Percentiles rank a stretch among this genome's conserved stretches.
Conservation (phyloP, 768 basidiomycete species). For the Aureoboletus auriporus region DNA sequence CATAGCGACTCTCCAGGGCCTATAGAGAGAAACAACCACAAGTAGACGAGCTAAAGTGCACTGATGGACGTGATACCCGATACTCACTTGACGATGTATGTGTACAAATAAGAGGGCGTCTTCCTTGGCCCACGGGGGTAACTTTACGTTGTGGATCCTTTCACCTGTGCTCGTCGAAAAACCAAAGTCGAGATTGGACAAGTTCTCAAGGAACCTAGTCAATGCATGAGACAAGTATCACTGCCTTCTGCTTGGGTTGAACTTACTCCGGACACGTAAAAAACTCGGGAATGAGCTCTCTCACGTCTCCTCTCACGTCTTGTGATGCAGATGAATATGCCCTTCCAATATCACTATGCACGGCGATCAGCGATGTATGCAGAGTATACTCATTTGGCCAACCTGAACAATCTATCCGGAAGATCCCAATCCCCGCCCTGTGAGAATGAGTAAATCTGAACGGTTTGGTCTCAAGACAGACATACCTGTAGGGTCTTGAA, state of each 20-base stretch:
- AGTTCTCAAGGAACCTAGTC: constrained; percentile 79
- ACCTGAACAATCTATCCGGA: constrained; percentile 83
- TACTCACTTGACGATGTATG: constrained; percentile 66
- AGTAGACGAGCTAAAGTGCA: not conserved
- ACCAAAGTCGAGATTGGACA: constrained; percentile 76
- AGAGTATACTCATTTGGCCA: constrained; percentile 3
- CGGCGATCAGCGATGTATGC: constrained; percentile 6
- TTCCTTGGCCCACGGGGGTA: constrained; percentile 86
- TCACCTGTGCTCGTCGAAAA: constrained; percentile 68
- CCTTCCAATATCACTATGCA: constrained; percentile 63
- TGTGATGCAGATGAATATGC: constrained; percentile 81
- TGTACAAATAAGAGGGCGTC: constrained; percentile 82
- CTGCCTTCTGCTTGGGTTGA: not conserved
- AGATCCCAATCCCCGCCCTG: constrained; percentile 95
- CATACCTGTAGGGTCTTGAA: constrained; percentile 80
- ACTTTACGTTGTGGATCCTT: constrained; percentile 79
- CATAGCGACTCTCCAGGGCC: constrained; percentile 86
- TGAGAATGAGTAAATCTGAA: not conserved
- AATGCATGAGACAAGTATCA: not conserved
- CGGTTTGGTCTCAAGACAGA: not conserved
- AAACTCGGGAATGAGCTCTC: constrained; percentile 91
- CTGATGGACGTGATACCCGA: not conserved
- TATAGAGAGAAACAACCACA: constrained; percentile 21
- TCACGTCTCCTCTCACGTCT: constrained; percentile 87
- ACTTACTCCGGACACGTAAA: constrained; percentile 75